A percentile compares a stretch with the other conserved stretches of the same genome.
Evolutionary conservation across 2,329 filamentous ascomycete species (phyloP).

Genomic region (Botrytis medusae): DNA sequence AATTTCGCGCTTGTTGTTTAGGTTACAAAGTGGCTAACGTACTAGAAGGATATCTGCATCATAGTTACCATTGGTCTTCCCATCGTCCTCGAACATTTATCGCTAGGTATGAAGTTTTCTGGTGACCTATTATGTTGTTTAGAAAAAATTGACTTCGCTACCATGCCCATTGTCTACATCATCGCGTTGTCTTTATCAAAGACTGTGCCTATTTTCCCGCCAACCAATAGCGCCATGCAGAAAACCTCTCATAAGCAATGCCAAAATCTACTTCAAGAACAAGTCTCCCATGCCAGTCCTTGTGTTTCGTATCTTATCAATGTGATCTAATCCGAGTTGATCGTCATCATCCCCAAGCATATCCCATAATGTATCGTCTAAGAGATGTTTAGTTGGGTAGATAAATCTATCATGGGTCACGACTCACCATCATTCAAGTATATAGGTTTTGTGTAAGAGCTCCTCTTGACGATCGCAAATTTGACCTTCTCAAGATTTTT

Average conservation of each 20-base stretch:
- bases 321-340: constrained; percentile 64
- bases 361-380: constrained; percentile 61
- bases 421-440: constrained; percentile 84
- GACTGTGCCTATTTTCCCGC: constrained; percentile 27
- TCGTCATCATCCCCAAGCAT: constrained; percentile 56
- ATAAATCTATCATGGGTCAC: neutral
- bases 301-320: constrained; percentile 58
- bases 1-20: neutral
- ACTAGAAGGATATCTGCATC: constrained; percentile 17
- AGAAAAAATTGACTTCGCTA: constrained; percentile 16
- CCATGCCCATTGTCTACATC: constrained; percentile 22
- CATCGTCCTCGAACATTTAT: constrained; percentile 10
- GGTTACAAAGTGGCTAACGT: constrained; percentile 13
- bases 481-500: constrained; percentile 99
- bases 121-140: constrained; percentile 21
- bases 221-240: constrained; percentile 29
- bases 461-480: constrained; percentile 76
- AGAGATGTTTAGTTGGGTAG: constrained; percentile 5
- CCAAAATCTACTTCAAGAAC: constrained; percentile 50
- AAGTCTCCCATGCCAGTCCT: constrained; percentile 63
- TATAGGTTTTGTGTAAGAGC: constrained; percentile 71
- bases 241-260: constrained; percentile 28
- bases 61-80: constrained; percentile 4
- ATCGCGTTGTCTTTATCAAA: constrained; percentile 7
- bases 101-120: constrained; percentile 15